Evolutionary conservation across 164 flowering plant genomes (phyloP).

Genomic region (Kalanchoe fedtschenkoi): DNA sequence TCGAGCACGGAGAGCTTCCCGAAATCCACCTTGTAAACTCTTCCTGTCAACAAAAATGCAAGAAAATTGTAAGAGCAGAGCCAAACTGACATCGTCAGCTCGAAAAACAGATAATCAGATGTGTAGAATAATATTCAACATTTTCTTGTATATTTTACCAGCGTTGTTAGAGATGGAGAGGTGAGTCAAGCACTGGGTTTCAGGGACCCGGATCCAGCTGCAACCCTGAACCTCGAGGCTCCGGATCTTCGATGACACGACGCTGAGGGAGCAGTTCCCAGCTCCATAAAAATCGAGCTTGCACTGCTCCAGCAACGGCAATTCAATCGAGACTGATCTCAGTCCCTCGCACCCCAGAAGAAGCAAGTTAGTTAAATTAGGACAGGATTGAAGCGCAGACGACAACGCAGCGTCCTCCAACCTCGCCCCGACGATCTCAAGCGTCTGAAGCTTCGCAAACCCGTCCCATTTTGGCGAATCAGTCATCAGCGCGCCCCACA

Average conservation of each 20-base stretch:
- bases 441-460: conserved; percentile 36
- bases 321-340: conserved; percentile 38
- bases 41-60: conserved; percentile 27
- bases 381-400: conserved; percentile 49
- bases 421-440: conserved; percentile 73
- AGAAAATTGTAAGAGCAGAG: conserved; percentile 3
- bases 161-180: conserved; percentile 61
- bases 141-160: conserved; percentile 30
- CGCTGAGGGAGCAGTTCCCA: conserved; percentile 46
- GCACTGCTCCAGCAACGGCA: conserved; percentile 51
- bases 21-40: conserved; percentile 59
- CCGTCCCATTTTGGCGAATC: conserved; percentile 61
- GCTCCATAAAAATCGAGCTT: conserved; percentile 67
- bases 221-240: conserved; percentile 72
- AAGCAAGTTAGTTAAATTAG: conserved; percentile 48
- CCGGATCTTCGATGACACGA: conserved; percentile 41
- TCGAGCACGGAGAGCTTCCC: conserved; percentile 68
- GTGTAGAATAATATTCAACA: background rate
- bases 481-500: conserved; percentile 73
- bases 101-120: background rate
- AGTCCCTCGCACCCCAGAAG: conserved; percentile 78
- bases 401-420: conserved; percentile 45
- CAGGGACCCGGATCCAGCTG: conserved; percentile 55
- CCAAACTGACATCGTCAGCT: background rate
- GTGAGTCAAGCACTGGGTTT: conserved; percentile 31